phyloP scores from a whole-genome alignment of 2,329 filamentous ascomycete genomes.

The Stagonosporopsis chrysanthemi region DNA sequence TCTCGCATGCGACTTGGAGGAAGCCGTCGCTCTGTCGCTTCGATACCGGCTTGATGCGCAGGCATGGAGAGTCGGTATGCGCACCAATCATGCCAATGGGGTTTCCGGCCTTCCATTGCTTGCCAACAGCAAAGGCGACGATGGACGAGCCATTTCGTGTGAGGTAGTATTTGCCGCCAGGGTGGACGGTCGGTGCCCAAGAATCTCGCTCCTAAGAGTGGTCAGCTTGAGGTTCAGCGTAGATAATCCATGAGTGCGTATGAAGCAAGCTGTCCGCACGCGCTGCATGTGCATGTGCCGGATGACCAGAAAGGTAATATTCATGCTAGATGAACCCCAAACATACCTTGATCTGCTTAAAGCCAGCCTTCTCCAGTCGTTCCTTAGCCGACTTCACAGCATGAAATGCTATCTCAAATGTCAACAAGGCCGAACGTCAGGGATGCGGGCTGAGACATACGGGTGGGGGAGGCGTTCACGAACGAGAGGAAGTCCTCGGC shows the following conservation, averaged over 20 bases:
- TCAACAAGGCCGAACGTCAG: constrained; percentile 11
- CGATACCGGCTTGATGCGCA: constrained; percentile 92
- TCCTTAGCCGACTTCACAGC: constrained; percentile 81
- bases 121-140: constrained; percentile 89
- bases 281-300: not conserved
- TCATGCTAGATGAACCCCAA: not conserved
- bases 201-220: constrained; percentile 77
- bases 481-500: constrained; percentile 90
- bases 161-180: constrained; percentile 94
- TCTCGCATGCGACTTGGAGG: constrained; percentile 93
- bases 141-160: constrained; percentile 93
- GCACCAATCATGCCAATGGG: constrained; percentile 92
- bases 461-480: constrained; percentile 92
- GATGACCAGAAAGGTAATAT: not conserved
- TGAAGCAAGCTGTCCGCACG: not conserved
- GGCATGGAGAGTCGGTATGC: constrained; percentile 92
- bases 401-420: constrained; percentile 77
- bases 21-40: constrained; percentile 88
- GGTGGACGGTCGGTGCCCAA: constrained; percentile 80
- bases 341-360: constrained; percentile 76
- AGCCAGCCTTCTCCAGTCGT: constrained; percentile 82
- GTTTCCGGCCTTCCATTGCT: constrained; percentile 90
- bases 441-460: constrained; percentile 62
- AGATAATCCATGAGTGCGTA: not conserved
- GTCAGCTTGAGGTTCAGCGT: constrained; percentile 4